phyloP scores from a whole-genome alignment of 164 flowering plant species.

The Annona cherimola region DNA sequence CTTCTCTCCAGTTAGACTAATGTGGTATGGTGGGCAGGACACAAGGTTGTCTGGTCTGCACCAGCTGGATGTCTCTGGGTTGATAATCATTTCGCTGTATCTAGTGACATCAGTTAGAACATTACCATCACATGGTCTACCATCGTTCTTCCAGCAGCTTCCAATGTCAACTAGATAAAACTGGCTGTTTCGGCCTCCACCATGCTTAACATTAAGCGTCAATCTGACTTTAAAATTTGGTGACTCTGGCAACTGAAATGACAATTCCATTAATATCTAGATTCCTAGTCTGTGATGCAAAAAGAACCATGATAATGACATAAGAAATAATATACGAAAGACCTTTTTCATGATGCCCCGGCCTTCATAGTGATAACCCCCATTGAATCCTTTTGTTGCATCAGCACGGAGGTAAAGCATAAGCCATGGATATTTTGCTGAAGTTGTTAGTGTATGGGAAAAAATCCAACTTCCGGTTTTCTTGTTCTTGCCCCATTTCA shows the following conservation, averaged over 20 bases:
- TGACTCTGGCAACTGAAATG: conserved; percentile 43
- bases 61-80: conserved; percentile 39
- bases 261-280: neutral
- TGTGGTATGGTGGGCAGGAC: conserved; percentile 49
- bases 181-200: conserved; percentile 56
- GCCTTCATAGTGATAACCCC: conserved; percentile 40
- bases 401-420: conserved; percentile 46
- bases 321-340: neutral
- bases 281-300: too few relatives aligned
- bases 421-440: conserved; percentile 40
- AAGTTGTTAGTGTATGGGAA: conserved; percentile 20
- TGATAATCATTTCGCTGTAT: conserved; percentile 60
- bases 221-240: conserved; percentile 46
- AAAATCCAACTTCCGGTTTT: conserved; percentile 25
- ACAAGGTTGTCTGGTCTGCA: conserved; percentile 31
- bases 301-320: neutral
- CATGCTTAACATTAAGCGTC: conserved; percentile 37
- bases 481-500: conserved; percentile 24
- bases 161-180: conserved; percentile 58
- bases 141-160: conserved; percentile 62
- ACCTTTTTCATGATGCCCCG: conserved; percentile 31
- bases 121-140: conserved; percentile 47
- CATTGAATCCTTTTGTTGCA: conserved; percentile 42
- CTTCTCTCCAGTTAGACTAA: conserved; percentile 17
- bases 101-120: conserved; percentile 47